phyloP scores from a whole-genome alignment of 2,329 filamentous ascomycete genomes.

The Aspergillus carbonarius region DNA sequence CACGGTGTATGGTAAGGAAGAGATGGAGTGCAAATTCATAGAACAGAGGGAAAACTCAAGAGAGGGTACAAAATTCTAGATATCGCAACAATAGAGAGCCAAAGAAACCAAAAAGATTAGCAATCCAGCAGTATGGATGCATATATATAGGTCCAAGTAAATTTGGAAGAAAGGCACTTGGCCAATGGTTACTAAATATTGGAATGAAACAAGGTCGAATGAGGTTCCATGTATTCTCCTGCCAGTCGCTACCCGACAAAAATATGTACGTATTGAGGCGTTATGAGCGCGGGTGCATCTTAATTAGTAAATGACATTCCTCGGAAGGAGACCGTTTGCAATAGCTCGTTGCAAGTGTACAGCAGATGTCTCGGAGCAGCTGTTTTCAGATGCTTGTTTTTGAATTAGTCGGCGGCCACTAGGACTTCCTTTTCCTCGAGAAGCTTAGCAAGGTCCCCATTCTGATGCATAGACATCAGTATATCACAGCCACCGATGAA shows the following conservation, averaged over 20 bases:
- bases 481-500: conserved; percentile 99
- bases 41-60: neutral
- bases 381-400: neutral
- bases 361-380: neutral
- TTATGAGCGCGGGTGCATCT: neutral
- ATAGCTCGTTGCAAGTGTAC: neutral
- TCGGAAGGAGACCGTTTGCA: neutral
- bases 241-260: too few relatives aligned
- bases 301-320: neutral
- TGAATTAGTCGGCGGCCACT: conserved; percentile 56
- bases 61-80: too few relatives aligned
- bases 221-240: too few relatives aligned
- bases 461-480: conserved; percentile 94
- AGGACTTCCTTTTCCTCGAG: conserved; percentile 91
- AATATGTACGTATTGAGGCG: neutral
- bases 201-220: too few relatives aligned
- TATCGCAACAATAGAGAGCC: too few relatives aligned
- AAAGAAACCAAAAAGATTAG: too few relatives aligned
- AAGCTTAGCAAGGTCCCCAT: conserved; percentile 86
- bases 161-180: too few relatives aligned
- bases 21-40: neutral
- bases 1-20: neutral
- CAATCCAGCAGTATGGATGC: too few relatives aligned
- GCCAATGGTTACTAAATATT: too few relatives aligned
- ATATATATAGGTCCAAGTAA: too few relatives aligned